Conservation (phyloP, 2,329 filamentous ascomycete species). For the Aspergillus aculeatus region DNA sequence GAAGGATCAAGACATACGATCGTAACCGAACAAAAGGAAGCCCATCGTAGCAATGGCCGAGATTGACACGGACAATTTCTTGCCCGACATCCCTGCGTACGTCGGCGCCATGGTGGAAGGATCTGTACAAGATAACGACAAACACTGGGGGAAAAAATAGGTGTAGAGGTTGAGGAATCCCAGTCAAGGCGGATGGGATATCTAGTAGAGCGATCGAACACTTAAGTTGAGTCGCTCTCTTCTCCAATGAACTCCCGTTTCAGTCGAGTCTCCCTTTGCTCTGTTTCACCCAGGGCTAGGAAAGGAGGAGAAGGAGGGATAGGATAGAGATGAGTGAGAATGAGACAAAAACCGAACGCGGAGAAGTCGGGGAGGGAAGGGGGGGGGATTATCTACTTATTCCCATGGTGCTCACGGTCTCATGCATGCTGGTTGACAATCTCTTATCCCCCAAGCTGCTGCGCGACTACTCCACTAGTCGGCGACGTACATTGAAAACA, state of each 20-base stretch:
- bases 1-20: slow-evolving; percentile 40
- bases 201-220: slow-evolving; percentile 3
- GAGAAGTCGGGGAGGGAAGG: slow-evolving; percentile 18
- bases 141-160: background rate
- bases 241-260: background rate
- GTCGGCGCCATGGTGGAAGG: slow-evolving; percentile 49
- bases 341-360: slow-evolving; percentile 15
- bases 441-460: slow-evolving; percentile 15
- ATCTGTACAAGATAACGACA: background rate
- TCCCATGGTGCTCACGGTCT: slow-evolving; percentile 19
- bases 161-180: background rate
- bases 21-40: slow-evolving; percentile 61
- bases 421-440: slow-evolving; percentile 15
- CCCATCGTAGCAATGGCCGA: slow-evolving; percentile 65
- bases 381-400: slow-evolving; percentile 31
- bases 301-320: slow-evolving; percentile 5
- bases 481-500: background rate
- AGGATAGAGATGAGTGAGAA: slow-evolving; percentile 11
- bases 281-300: background rate
- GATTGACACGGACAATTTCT: slow-evolving; percentile 55
- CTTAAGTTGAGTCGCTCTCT: slow-evolving; percentile 1
- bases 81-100: slow-evolving; percentile 61
- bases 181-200: background rate
- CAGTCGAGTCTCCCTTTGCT: background rate
- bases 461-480: slow-evolving; percentile 11